Percentiles rank a stretch among this genome's conserved stretches.
These are phyloP conservation scores for Myxozyma mucilagina DNA, from an alignment of 805 yeast genomes.

Conservation along the genomic window DNA sequence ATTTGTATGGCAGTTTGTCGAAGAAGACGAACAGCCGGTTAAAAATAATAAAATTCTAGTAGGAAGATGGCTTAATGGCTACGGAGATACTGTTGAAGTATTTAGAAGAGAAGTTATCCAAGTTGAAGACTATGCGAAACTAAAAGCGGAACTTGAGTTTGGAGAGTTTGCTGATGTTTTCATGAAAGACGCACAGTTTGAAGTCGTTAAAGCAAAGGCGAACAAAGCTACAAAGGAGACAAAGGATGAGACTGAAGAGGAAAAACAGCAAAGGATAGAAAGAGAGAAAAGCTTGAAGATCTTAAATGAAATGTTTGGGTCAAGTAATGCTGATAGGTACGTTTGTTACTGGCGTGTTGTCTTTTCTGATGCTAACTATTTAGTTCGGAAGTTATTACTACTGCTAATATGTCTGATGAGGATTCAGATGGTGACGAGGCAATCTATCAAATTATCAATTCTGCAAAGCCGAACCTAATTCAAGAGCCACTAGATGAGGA, in stretches of 20 bases:
- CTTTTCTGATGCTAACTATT: background rate
- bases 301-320: constrained; percentile 18
- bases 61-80: constrained; percentile 29
- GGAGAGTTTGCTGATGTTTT: constrained; percentile 9
- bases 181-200: constrained; percentile 4
- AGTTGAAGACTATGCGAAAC: constrained; percentile 11
- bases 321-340: background rate
- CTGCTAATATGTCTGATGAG: constrained; percentile 37
- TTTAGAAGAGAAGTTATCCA: background rate
- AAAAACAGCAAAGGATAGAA: constrained; percentile 13
- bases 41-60: constrained; percentile 50
- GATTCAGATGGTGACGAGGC: constrained; percentile 40
- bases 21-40: constrained; percentile 78
- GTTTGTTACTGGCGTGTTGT: background rate
- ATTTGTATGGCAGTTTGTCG: constrained; percentile 59
- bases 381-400: background rate
- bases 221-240: background rate
- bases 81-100: constrained; percentile 27
- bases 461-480: background rate
- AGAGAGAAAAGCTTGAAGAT: constrained; percentile 16
- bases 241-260: constrained; percentile 14
- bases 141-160: constrained; percentile 6
- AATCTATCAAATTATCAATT: constrained; percentile 3
- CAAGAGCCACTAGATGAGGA: background rate
- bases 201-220: background rate